These are phyloP conservation scores for Hanseniaspora vineae DNA, from an alignment of 805 yeast genomes.

Conservation along the genomic window DNA sequence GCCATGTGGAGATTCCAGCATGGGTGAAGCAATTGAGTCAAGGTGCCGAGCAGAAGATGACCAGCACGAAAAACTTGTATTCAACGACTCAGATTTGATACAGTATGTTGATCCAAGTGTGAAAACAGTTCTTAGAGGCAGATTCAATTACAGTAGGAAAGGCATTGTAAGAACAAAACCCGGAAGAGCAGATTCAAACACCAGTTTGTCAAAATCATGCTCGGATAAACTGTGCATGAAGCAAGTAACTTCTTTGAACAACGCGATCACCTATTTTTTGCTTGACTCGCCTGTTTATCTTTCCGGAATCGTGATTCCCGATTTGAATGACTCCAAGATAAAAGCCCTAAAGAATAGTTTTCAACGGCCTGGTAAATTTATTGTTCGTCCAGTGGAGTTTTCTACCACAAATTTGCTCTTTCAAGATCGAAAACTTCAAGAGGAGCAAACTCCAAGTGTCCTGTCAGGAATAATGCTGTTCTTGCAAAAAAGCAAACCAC, in stretches of 20 bases:
- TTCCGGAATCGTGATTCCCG: conserved; percentile 37
- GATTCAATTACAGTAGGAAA: conserved; percentile 40
- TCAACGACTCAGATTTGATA: conserved; percentile 6
- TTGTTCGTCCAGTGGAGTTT: neutral
- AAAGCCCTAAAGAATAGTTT: neutral
- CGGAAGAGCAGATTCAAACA: conserved; percentile 67
- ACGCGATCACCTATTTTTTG: conserved; percentile 31
- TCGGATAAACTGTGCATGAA: conserved; percentile 66
- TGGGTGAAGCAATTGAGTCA: conserved; percentile 26
- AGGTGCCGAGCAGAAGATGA: neutral
- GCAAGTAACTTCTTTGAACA: conserved; percentile 46
- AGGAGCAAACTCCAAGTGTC: conserved; percentile 12
- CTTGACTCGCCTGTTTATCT: conserved; percentile 22
- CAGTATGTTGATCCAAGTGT: conserved; percentile 19
- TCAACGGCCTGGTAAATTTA: neutral
- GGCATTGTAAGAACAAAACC: conserved; percentile 87
- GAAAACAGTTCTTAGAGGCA: conserved; percentile 38
- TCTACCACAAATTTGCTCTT: neutral
- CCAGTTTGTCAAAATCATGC: conserved; percentile 73
- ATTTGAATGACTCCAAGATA: neutral
- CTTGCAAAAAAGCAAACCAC: conserved; percentile 1
- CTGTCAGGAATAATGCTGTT: conserved; percentile 7
- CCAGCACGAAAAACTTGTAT: neutral
- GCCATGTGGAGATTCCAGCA: conserved; percentile 87
- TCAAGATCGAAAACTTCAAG: conserved; percentile 6